These are phyloP conservation scores for Aureobasidium sp. DNA, from an alignment of 2,329 filamentous ascomycete genomes.

Conservation along the genomic window DNA sequence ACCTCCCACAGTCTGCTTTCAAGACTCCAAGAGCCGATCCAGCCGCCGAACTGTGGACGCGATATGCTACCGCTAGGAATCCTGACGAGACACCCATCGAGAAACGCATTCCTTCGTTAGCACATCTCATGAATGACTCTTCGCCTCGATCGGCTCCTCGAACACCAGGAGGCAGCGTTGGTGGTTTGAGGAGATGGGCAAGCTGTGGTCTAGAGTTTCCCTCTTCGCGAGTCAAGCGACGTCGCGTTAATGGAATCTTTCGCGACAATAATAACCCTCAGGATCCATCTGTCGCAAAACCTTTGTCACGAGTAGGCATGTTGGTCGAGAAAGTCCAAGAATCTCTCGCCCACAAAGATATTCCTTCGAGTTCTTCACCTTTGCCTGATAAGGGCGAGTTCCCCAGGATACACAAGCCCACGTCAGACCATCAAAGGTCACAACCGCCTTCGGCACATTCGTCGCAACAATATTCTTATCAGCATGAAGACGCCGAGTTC, in stretches of 20 bases:
- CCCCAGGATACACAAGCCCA: not conserved
- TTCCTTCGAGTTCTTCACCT: constrained; percentile 40
- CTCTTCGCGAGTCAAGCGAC: constrained; percentile 31
- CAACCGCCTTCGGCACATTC: not conserved
- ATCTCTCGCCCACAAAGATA: constrained; percentile 29
- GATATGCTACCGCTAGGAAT: constrained; percentile 31
- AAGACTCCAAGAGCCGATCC: constrained; percentile 40
- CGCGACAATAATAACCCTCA: constrained; percentile 24
- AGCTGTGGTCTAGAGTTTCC: constrained; percentile 44
- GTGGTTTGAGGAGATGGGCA: constrained; percentile 39
- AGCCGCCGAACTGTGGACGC: constrained; percentile 37
- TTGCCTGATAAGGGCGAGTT: constrained; percentile 27
- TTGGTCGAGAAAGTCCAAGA: constrained; percentile 39
- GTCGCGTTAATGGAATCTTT: constrained; percentile 28
- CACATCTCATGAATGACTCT: constrained; percentile 36
- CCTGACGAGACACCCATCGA: constrained; percentile 28
- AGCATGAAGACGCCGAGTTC: constrained; percentile 8
- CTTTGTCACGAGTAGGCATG: constrained; percentile 20
- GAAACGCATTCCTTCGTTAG: constrained; percentile 31
- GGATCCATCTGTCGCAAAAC: constrained; percentile 17
- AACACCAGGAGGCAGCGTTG: constrained; percentile 37
- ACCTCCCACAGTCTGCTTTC: constrained; percentile 20
- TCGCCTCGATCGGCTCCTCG: constrained; percentile 35
- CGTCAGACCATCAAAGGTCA: not conserved
- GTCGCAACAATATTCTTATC: constrained; percentile 7